These are phyloP conservation scores for Metroxylon sagu DNA, from an alignment of 176 grass and related monocot species.

Conservation along the genomic window DNA sequence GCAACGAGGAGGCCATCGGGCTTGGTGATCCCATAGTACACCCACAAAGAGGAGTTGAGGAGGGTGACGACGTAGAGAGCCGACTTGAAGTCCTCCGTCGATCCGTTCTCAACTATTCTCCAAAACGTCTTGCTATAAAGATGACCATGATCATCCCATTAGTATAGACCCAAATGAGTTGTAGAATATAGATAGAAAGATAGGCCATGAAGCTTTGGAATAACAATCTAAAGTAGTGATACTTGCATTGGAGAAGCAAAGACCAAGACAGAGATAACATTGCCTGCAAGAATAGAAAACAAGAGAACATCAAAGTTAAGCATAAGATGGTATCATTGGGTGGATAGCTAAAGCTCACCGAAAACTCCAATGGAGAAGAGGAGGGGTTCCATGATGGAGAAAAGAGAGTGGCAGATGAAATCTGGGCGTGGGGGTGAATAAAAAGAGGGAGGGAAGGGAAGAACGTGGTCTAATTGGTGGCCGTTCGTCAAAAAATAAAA, in stretches of 20 bases:
- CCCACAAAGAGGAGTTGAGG: constrained; percentile 60
- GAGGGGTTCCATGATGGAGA: too few species aligned
- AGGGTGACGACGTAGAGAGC: constrained; percentile 67
- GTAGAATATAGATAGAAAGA: background rate
- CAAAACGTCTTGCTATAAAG: constrained; percentile 49
- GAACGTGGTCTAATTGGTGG: too few species aligned
- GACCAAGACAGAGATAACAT: constrained; percentile 74
- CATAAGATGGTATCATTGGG: too few species aligned
- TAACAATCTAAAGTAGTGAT: background rate
- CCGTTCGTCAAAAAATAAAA: too few species aligned
- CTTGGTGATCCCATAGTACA: constrained; percentile 69
- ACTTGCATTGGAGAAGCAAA: constrained; percentile 72
- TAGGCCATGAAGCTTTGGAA: background rate
- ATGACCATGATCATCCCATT: too few species aligned
- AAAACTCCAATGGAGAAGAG: too few species aligned
- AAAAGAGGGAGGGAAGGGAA: too few species aligned
- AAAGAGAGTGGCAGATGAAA: too few species aligned
- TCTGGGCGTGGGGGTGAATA: too few species aligned
- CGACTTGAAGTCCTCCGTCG: constrained; percentile 64
- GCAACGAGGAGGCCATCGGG: constrained; percentile 57
- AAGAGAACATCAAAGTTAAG: background rate
- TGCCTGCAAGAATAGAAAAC: constrained; percentile 31
- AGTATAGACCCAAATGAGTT: background rate
- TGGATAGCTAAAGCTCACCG: too few species aligned
- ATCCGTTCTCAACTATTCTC: constrained; percentile 48